Evolutionary conservation across 768 basidiomycete species (phyloP).

Genomic region (Coprinopsis sp.): DNA sequence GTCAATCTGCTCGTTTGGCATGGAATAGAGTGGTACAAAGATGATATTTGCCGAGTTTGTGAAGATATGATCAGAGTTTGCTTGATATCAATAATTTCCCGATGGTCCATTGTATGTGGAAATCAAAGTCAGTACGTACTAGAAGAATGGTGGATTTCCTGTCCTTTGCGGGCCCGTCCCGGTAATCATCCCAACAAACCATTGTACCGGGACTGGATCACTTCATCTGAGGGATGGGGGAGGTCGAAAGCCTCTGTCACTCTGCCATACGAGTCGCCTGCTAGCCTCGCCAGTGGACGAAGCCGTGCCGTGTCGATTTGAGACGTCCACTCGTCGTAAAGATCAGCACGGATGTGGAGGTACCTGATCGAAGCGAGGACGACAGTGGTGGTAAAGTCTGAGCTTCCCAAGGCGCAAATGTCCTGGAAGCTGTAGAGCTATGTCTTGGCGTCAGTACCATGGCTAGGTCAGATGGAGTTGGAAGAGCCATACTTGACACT

Average conservation of each 20-base stretch:
- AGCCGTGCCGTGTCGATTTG: slow-evolving; percentile 45
- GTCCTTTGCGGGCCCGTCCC: neutral
- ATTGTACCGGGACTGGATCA: slow-evolving; percentile 21
- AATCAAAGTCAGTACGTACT: too few relatives aligned
- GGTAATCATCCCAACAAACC: slow-evolving; percentile 10
- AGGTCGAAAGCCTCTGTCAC: slow-evolving; percentile 45
- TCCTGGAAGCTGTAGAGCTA: slow-evolving; percentile 51
- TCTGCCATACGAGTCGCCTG: slow-evolving; percentile 48
- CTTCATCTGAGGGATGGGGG: slow-evolving; percentile 35
- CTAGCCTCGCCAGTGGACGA: slow-evolving; percentile 48
- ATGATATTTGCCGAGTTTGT: too few relatives aligned
- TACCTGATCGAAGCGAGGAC: slow-evolving; percentile 52
- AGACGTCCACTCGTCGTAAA: slow-evolving; percentile 37
- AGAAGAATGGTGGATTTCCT: too few relatives aligned
- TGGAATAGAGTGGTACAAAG: too few relatives aligned
- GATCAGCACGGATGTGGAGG: slow-evolving; percentile 46
- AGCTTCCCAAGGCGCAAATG: slow-evolving; percentile 34
- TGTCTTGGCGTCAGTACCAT: slow-evolving; percentile 8
- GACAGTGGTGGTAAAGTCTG: slow-evolving; percentile 38
- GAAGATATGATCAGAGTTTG: too few relatives aligned
- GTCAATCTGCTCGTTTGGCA: too few relatives aligned
- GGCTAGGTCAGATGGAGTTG: slow-evolving; percentile 11
- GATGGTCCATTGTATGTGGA: too few relatives aligned
- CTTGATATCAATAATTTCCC: too few relatives aligned
- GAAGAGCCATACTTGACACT: slow-evolving; percentile 49